Conservation (phyloP, 1,284 basidiomycete species). For the Taiwanofungus camphoratus region DNA sequence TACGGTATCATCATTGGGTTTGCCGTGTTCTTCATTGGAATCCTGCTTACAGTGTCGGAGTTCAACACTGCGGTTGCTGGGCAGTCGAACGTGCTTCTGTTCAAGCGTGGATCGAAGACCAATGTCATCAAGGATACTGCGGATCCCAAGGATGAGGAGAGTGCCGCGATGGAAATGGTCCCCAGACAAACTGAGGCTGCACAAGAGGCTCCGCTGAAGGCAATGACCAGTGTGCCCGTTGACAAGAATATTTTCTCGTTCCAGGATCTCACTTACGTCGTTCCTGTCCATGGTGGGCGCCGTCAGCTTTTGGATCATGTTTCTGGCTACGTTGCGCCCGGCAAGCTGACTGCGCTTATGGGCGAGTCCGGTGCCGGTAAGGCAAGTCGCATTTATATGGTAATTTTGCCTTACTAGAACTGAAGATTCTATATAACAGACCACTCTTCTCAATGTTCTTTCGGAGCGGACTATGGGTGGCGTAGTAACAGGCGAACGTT, state of each 20-base stretch:
- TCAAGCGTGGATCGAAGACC: constrained; percentile 36
- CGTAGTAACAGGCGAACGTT: constrained; percentile 69
- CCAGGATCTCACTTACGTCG: constrained; percentile 57
- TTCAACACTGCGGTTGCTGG: constrained; percentile 32
- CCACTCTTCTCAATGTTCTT: constrained; percentile 79
- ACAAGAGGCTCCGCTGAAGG: constrained; percentile 4
- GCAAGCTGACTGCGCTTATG: constrained; percentile 75
- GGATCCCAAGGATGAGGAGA: constrained; percentile 25
- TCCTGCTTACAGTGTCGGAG: constrained; percentile 52
- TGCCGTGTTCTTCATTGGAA: constrained; percentile 38
- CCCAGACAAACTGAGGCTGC: no score
- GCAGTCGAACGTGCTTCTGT: constrained; percentile 31
- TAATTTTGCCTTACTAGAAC: no score
- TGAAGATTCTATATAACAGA: no score
- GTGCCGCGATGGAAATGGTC: no score
- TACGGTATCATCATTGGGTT: constrained; percentile 52
- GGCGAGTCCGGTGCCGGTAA: constrained; percentile 80
- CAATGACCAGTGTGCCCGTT: constrained; percentile 19
- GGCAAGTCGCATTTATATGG: no score
- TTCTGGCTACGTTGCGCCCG: constrained; percentile 79
- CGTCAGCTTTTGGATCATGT: constrained; percentile 71
- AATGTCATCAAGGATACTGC: constrained; percentile 6
- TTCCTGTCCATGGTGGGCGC: constrained; percentile 51
- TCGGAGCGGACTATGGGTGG: constrained; percentile 79
- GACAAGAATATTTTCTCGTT: constrained; percentile 54